These are phyloP conservation scores for Solanum neorickii DNA, from an alignment of 257 asterid genomes.

Conservation along the genomic window DNA sequence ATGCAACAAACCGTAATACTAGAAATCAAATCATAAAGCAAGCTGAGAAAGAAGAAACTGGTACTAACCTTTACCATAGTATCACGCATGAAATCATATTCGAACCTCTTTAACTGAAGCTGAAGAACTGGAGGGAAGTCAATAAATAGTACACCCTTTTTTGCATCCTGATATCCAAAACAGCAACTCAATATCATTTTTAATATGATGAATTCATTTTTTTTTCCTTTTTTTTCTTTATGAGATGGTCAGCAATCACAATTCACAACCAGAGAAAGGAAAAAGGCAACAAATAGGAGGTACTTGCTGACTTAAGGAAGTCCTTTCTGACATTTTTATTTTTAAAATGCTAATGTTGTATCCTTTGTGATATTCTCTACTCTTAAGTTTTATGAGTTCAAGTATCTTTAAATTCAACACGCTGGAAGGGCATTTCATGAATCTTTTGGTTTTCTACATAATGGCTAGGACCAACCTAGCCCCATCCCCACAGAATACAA, in stretches of 20 bases:
- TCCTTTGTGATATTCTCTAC: background rate
- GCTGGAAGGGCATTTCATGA: background rate
- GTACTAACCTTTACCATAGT: conserved; percentile 91
- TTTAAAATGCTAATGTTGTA: background rate
- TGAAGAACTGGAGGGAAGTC: conserved; percentile 98
- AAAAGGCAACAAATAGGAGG: background rate
- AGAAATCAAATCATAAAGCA: background rate
- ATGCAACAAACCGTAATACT: background rate
- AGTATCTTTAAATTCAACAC: background rate
- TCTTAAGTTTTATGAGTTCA: background rate
- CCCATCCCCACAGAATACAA: background rate
- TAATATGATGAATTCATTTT: background rate
- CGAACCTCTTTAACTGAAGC: conserved; percentile 97
- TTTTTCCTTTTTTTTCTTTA: background rate
- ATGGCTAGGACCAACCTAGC: background rate
- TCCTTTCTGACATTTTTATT: background rate
- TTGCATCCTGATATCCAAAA: conserved; percentile 71
- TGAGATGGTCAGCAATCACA: background rate
- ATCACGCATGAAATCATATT: conserved; percentile 92
- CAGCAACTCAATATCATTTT: background rate
- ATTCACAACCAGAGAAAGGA: background rate
- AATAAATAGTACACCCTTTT: conserved; percentile 88
- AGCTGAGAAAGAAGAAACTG: background rate
- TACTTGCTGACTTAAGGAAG: background rate
- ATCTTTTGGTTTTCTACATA: background rate